These are phyloP conservation scores for Wolfiporia cocos DNA, from an alignment of 1,284 basidiomycete species.

Conservation along the genomic window DNA sequence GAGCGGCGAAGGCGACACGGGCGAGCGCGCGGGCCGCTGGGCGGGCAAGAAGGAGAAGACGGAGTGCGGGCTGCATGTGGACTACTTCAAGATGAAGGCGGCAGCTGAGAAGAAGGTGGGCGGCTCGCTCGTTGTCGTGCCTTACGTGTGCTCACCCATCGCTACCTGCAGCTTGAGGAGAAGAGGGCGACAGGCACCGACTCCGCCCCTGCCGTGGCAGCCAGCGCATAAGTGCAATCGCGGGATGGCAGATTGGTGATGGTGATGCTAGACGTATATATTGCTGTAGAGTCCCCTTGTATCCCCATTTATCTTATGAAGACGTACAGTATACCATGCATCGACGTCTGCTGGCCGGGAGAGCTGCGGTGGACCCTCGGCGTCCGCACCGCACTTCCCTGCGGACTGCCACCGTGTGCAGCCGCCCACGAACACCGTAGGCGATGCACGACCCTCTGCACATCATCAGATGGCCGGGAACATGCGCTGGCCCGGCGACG, in stretches of 20 bases:
- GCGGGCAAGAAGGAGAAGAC: constrained; percentile 83
- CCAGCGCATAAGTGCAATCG: constrained; percentile 4
- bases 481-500: no score
- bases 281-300: constrained; percentile 8
- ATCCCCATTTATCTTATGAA: no score
- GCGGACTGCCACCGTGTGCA: no score
- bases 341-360: no score
- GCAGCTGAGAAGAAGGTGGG: constrained; percentile 33
- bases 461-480: no score
- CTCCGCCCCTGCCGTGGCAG: background rate
- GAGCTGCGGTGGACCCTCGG: no score
- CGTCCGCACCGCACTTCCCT: no score
- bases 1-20: constrained; percentile 64
- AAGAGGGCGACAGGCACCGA: constrained; percentile 1
- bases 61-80: constrained; percentile 92
- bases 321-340: no score
- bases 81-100: constrained; percentile 71
- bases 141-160: background rate
- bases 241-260: background rate
- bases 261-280: no score
- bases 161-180: constrained; percentile 4
- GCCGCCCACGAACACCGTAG: no score
- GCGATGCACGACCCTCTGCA: no score
- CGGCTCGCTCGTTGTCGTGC: background rate
- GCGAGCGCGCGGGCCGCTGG: constrained; percentile 91